Base-by-base conservation (phyloP, 2,329 filamentous ascomycete species). In the Shiraia sp. region DNA sequence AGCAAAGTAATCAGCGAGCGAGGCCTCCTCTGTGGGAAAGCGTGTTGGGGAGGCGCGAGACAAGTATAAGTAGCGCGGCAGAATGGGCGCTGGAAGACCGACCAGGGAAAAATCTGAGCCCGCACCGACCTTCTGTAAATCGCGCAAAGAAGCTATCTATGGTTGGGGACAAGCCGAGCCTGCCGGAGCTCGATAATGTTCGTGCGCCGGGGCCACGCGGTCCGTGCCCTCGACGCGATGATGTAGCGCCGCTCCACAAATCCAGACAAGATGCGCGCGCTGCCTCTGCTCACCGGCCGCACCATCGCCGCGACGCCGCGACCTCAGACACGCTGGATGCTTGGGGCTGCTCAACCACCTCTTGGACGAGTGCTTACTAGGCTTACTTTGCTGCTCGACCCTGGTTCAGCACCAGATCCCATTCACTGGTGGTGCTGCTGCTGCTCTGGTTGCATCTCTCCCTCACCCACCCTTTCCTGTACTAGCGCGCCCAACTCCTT, bases 21-120 rank as follows among this genome's bases (percentile, higher is more conserved):
- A 53, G 55, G 52, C 57, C 57, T 57, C 55, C 57, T 58, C 57
- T 60, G 57, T 55, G 46, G 53, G 50, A 45, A 55, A 53, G 41
- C 25, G 28, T 35, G 28, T 36, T 19, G 44, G 36, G 45, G 36
- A 46, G 43, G 55, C 43, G 55, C 50, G 56, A 39, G 45, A 40
- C 53, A 51, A 53, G 48, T 49, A 51, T 54, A 57, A 55, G 49
- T 43, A 48, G 31, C 49, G 51, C 45, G 40, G 44, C 38, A 40
- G 45, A 41, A 39, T 30, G n/a, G 37, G 45, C 40, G 40, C 33
- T 39, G 27, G 36, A 38, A 38, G 45, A 35, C 42, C 34, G 42
- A 45, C 54, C 57, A 58, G 53, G 55, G 51, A 60, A 60, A 59
- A 59, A 57, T 53, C 55, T 59, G 48, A 53, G 50, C 44, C 37